Base-by-base conservation (phyloP, 345 rosid species). In the Draba incana region DNA sequence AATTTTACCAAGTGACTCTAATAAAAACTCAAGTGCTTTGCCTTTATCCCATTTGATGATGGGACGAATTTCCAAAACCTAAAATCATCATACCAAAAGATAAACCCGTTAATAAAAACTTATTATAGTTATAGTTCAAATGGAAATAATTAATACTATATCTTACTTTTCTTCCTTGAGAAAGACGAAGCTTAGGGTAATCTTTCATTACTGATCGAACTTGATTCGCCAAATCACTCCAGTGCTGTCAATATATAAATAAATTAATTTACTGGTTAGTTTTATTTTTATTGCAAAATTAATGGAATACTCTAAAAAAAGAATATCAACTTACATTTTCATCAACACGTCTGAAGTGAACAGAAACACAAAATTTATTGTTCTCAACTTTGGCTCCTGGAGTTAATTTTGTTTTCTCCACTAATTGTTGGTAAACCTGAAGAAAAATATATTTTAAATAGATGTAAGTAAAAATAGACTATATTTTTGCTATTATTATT, bases 51-150 rank as follows among this genome's bases (percentile, higher is more conserved):
- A 94, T 75, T 91, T 84, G 54, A 94, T 94, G 0, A 77, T 77
- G 4, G 99, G 99, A 9, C 99, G 92, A 57, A 94, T 84, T 81
- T 94, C 99, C 8, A 94, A 51, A n/a, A 94, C 99, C 98, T 93
- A 45, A 41, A 55, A 68, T 11, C 10, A 48, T 61, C 39, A 59
- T 33, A 52, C 49, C 42, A 59, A 47, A 31, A 49, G 42, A 66
- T 25, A 42, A 65, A 66, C 38, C 23, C 27, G 16, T 58, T 47
- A 58, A 3, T 53, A 15, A 39, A 27, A 41, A 3, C 38, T 61
- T 52, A 45, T 7, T 12, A 0, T 45, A 38, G 5, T 31, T 4
- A 44, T 37, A 37, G 51, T 42, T 30, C 43, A 43, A 54, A 11
- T 0, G n/a, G 1, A 35, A 13, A 5, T 42, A 35, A 14, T 42